A percentile compares a stretch with the other conserved stretches of the same genome.
phyloP scores from a whole-genome alignment of 805 yeast genomes.

The Saturnispora diversa region DNA sequence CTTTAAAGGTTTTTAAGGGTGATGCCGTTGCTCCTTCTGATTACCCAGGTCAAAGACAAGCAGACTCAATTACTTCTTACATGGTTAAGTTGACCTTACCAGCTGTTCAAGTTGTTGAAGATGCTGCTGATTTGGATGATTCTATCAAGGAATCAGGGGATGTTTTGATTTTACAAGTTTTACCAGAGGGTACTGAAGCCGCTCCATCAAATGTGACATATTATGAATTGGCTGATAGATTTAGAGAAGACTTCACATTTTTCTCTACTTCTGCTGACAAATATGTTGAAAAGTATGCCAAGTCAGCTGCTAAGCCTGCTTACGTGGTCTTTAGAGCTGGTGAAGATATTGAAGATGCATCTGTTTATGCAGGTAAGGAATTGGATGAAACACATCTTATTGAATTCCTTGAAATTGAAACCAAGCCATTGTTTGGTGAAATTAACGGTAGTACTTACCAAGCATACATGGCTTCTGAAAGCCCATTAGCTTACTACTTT shows the following conservation, averaged over 20 bases:
- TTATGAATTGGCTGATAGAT: constrained; percentile 49
- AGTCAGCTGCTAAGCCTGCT: constrained; percentile 30
- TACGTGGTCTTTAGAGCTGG: constrained; percentile 43
- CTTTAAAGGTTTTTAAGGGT: constrained; percentile 67
- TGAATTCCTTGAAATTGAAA: constrained; percentile 49
- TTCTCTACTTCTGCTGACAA: constrained; percentile 37
- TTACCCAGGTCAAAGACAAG: constrained; percentile 79
- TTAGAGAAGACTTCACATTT: constrained; percentile 60
- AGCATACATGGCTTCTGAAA: constrained; percentile 58
- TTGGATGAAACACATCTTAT: constrained; percentile 33
- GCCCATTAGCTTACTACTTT: constrained; percentile 86
- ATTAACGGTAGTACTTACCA: constrained; percentile 72
- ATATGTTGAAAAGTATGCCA: constrained; percentile 30
- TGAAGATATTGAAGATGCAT: constrained; percentile 40
- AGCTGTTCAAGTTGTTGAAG: constrained; percentile 47
- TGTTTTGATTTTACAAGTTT: constrained; percentile 49
- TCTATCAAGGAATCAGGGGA: constrained; percentile 39
- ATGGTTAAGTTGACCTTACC: constrained; percentile 82
- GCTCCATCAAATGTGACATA: constrained; percentile 45
- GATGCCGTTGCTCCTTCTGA: constrained; percentile 40
- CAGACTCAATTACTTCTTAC: constrained; percentile 67
- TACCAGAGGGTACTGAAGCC: constrained; percentile 28
- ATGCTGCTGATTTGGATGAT: constrained; percentile 42
- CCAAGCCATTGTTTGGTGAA: constrained; percentile 82
- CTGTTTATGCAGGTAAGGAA: constrained; percentile 33